Conservation (phyloP, 495 filamentous ascomycete genomes). For the Arthonia radiata region DNA sequence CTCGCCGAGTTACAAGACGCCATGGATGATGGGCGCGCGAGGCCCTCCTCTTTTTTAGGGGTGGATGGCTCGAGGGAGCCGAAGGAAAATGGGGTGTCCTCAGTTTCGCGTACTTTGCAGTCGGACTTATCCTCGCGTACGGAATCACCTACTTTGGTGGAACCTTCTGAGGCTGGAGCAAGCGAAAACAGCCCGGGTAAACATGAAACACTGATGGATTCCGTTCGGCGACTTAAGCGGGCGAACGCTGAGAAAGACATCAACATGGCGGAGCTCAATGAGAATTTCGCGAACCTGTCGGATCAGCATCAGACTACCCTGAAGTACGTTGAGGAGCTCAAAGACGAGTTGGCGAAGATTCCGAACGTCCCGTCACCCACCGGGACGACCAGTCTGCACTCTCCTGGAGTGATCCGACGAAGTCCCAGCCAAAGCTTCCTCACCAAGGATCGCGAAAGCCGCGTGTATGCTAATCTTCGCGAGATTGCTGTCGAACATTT, state of each 20-base stretch:
- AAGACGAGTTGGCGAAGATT: slow-evolving; percentile 56
- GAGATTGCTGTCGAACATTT: slow-evolving; percentile 74
- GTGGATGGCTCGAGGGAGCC: slow-evolving; percentile 49
- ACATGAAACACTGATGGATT: slow-evolving; percentile 24
- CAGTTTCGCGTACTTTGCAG: slow-evolving; percentile 83
- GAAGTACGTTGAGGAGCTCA: slow-evolving; percentile 68
- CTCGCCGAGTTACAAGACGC: slow-evolving; percentile 66
- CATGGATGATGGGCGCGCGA: slow-evolving; percentile 49
- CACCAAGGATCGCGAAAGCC: slow-evolving; percentile 72
- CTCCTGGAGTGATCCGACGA: slow-evolving; percentile 55
- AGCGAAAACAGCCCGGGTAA: slow-evolving; percentile 6
- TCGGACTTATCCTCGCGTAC: slow-evolving; percentile 88
- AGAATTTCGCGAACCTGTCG: slow-evolving; percentile 61
- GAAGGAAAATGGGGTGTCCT: slow-evolving; percentile 53
- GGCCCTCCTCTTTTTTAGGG: slow-evolving; percentile 84
- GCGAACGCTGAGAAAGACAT: slow-evolving; percentile 54
- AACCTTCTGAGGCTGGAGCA: slow-evolving; percentile 30
- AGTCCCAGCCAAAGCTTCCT: slow-evolving; percentile 86
- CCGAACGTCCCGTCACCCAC: slow-evolving; percentile 27
- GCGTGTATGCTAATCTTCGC: slow-evolving; percentile 70
- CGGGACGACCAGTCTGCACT: slow-evolving; percentile 26
- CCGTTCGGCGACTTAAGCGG: slow-evolving; percentile 6
- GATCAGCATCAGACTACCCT: slow-evolving; percentile 58
- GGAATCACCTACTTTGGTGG: slow-evolving; percentile 46
- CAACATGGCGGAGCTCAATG: slow-evolving; percentile 39